Percentiles rank a stretch among this genome's conserved stretches.
phyloP scores from a whole-genome alignment of 2,329 filamentous ascomycete species.

The Alternaria sp. region DNA sequence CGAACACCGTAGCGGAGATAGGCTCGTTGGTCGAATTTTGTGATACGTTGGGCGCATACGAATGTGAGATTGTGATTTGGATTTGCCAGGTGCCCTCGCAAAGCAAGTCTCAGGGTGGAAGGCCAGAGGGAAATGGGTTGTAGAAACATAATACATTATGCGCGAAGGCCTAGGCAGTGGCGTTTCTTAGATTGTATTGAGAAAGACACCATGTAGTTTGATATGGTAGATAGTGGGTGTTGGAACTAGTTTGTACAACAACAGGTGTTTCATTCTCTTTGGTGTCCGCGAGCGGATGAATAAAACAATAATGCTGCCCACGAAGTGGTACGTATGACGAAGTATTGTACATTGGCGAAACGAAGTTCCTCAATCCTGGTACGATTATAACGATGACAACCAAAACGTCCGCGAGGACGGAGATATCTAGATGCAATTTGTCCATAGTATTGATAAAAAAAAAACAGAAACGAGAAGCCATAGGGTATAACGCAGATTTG shows the following conservation, averaged over 20 bases:
- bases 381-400: neutral
- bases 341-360: constrained; percentile 9
- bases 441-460: neutral
- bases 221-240: neutral
- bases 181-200: neutral
- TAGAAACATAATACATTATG: neutral
- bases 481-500: constrained; percentile 26
- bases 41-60: neutral
- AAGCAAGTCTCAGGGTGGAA: neutral
- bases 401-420: constrained; percentile 24
- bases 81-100: neutral
- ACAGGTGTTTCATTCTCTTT: neutral
- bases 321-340: constrained; percentile 12
- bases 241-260: neutral
- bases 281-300: neutral
- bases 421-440: constrained; percentile 24
- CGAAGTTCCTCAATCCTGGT: neutral
- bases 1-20: neutral
- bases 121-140: neutral
- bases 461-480: constrained; percentile 1
- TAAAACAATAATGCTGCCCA: neutral
- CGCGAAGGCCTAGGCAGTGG: neutral
- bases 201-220: neutral
- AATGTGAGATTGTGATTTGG: neutral
- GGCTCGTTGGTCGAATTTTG: neutral